Percentiles rank a stretch among this genome's conserved stretches.
Evolutionary conservation across 164 flowering plant species (phyloP).

Genomic region (Stephania cephalantha): DNA sequence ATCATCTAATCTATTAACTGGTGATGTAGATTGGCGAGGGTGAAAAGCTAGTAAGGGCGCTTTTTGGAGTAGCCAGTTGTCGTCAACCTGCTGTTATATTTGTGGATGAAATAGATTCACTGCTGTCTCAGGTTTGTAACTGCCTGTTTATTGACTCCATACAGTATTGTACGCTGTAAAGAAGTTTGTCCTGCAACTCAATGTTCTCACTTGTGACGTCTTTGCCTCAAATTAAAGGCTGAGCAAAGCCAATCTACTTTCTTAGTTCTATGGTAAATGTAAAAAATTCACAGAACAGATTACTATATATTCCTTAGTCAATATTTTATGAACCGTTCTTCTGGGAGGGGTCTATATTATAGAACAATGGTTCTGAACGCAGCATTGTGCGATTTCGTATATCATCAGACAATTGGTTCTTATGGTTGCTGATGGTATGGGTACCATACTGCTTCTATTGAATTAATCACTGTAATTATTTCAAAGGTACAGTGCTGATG

Average conservation of each 20-base stretch:
- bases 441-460: not conserved
- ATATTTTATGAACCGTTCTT: not conserved
- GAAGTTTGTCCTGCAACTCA: not conserved
- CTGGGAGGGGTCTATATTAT: not conserved
- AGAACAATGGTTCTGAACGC: not conserved
- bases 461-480: not conserved
- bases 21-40: constrained; percentile 89
- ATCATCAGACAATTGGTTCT: not conserved
- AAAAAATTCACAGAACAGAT: not conserved
- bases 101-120: constrained; percentile 98
- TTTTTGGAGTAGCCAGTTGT: constrained; percentile 98
- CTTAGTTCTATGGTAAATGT: not conserved
- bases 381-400: not conserved
- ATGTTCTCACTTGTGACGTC: not conserved
- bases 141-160: not conserved
- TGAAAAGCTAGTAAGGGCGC: constrained; percentile 96
- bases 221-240: constrained; percentile 2
- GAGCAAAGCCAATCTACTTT: not conserved
- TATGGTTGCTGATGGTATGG: not conserved
- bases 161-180: not conserved
- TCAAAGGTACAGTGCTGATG: constrained; percentile 11
- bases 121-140: constrained; percentile 78
- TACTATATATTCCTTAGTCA: not conserved
- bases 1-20: constrained; percentile 4
- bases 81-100: constrained; percentile 99